Base-by-base conservation (phyloP, 2,329 filamentous ascomycete species). In the Fusarium phyllophilum region DNA sequence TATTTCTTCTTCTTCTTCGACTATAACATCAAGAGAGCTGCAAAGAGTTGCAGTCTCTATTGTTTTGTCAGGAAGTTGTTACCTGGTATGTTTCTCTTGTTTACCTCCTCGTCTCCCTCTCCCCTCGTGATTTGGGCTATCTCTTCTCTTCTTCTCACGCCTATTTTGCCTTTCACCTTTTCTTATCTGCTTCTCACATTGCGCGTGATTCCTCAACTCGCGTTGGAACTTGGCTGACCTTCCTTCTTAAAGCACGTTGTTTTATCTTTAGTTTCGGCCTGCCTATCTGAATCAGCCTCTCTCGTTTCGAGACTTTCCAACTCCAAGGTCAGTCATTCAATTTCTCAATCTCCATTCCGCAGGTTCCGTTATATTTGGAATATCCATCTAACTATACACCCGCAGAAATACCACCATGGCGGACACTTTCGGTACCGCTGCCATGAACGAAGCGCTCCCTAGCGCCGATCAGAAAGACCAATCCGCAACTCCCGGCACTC, bases 21-120 rank as follows among this genome's bases (percentile, higher is more conserved):
- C 26, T 46, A 49, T 66, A 41, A 22, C 9, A 39, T 39, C 46
- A 70, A 64, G 65, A 66, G 46, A 75, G 56, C 61, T 75, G 33
- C 71, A 36, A 63, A n/a, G 57, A 67, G 71, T 63, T 73, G 66
- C 65, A 26, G 31, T 41, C 62, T 60, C 58, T 73, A 33, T 41
- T 52, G 45, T 62, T 49, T 31, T 36, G 31, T 60, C 39, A 54
- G 42, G 54, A 56, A 42, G 46, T 58, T 49, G 48, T 49, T 29
- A 29, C 29, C 44, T 58, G 68, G 73, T 72, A 64, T n/a, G 64
- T 63, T 42, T 31, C 29, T 24, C 29, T 29, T 48, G 11, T 41
- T 48, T 36, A 33, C 22, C 24, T 42, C 34, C 13, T 26, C 11
- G n/a, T 48, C 15, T 24, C 22, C 10, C n/a, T 54, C 18, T 22